These are phyloP conservation scores for Ceratobasidium sp. DNA, from an alignment of 1,284 basidiomycete genomes.

Conservation along the genomic window DNA sequence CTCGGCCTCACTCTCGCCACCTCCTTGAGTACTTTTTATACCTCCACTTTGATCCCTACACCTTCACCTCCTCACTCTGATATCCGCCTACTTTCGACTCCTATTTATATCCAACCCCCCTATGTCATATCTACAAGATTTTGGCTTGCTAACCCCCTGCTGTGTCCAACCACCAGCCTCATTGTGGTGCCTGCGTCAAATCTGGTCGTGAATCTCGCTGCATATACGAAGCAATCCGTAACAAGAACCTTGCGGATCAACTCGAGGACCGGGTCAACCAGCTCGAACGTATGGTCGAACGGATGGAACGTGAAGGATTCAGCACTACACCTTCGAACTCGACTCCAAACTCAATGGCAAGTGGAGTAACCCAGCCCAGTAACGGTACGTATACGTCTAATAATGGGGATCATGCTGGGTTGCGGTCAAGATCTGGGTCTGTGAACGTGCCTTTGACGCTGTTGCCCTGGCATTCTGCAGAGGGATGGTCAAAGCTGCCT, in stretches of 20 bases:
- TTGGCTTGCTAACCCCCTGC: not conserved
- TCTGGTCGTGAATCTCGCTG: slow-evolving; percentile 30
- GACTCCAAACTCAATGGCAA: not conserved
- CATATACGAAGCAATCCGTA: slow-evolving; percentile 39
- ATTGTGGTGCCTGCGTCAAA: slow-evolving; percentile 35
- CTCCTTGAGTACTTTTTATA: not conserved
- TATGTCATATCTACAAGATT: not conserved
- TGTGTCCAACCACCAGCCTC: slow-evolving; percentile 19
- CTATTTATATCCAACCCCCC: not conserved
- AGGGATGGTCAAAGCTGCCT: slow-evolving; percentile 34
- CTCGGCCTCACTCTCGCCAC: not conserved
- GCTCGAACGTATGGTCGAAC: slow-evolving; percentile 42
- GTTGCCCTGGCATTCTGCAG: slow-evolving; percentile 18
- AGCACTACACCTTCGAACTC: no score
- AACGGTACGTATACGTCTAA: not conserved
- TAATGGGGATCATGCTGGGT: not conserved
- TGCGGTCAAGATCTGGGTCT: not conserved
- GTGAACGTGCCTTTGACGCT: slow-evolving; percentile 22
- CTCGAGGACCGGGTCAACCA: slow-evolving; percentile 37
- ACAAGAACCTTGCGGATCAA: slow-evolving; percentile 42
- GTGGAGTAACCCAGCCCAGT: slow-evolving; percentile 25
- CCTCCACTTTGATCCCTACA: not conserved
- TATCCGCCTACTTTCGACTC: no score
- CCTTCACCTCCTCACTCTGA: not conserved
- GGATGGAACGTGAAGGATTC: slow-evolving; percentile 37